Evolutionary conservation across 2,329 filamentous ascomycete species (phyloP).

Genomic region (Calycina herbarum): DNA sequence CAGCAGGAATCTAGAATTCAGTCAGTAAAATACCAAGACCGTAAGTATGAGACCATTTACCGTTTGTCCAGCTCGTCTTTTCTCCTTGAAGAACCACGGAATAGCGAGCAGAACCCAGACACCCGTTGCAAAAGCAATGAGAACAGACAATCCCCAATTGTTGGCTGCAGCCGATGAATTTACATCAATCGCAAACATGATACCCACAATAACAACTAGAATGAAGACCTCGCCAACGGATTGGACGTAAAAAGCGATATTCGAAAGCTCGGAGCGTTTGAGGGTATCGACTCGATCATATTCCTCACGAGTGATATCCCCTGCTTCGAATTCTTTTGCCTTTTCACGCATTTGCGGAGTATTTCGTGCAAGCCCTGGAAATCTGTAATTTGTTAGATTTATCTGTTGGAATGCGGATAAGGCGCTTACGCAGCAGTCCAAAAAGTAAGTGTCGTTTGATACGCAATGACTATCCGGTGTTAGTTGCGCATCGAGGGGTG

Average conservation of each 20-base stretch:
- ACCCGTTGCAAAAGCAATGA: constrained; percentile 64
- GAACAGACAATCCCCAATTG: constrained; percentile 64
- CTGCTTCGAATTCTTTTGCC: constrained; percentile 49
- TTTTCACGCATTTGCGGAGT: constrained; percentile 50
- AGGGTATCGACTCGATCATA: constrained; percentile 62
- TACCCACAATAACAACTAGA: constrained; percentile 63
- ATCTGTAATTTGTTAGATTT: constrained; percentile 33
- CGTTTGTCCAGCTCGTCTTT: constrained; percentile 59
- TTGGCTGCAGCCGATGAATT: constrained; percentile 60
- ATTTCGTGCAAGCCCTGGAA: constrained; percentile 57
- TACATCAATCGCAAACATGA: constrained; percentile 61
- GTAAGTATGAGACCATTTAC: constrained; percentile 29
- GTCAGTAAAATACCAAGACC: background rate
- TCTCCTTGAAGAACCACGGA: constrained; percentile 68
- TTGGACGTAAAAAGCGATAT: constrained; percentile 64
- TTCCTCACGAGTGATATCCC: constrained; percentile 56
- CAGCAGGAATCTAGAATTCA: constrained; percentile 36
- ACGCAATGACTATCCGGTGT: constrained; percentile 48
- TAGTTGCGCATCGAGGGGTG: constrained; percentile 2
- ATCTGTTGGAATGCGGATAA: background rate
- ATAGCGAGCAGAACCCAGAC: constrained; percentile 64
- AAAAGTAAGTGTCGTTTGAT: constrained; percentile 67
- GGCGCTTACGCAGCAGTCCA: constrained; percentile 58
- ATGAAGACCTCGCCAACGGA: constrained; percentile 62
- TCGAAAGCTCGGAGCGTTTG: constrained; percentile 63